Base-by-base conservation (phyloP, 768 basidiomycete genomes). In the Clitopilus hobsonii region DNA sequence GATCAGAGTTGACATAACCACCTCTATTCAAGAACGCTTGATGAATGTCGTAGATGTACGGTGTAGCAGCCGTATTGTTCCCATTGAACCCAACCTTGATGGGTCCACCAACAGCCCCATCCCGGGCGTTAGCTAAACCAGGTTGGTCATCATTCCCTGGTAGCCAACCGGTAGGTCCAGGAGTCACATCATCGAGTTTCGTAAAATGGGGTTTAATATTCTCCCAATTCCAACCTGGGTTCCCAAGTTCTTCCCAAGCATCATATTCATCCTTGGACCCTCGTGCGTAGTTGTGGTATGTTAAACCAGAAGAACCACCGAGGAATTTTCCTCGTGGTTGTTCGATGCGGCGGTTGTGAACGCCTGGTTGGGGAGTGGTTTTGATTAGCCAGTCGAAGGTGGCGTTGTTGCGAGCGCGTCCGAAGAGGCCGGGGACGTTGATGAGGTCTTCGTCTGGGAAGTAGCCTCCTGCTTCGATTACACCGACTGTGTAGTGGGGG, bases 191-290 rank as follows among this genome's bases (percentile, higher is more conserved):
- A 20, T 58, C 56, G 54, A 57, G 54, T 26, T 60, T 59, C 13
- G 56, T 57, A 29, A 63, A 60, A 56, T 63, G 63, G 2, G 61
- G 58, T 28, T 55, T 49, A 24, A 58, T 36, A 11, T 45, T 45
- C 13, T 69, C 59, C 73, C 74, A 76, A 48, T 69, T 71, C 74
- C 74, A 76, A 45, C 63, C 60, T 2, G 65, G 58, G 14, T 56
- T 60, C 1, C 65, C 67, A 22, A 75, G 59, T 13, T 60, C 55
- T 28, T 61, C 56, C 53, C 62, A 27, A 10, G 60, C 58, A 30
- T 62, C 60, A 30, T 58, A 59, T 49, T 63, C 55, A 27, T 54
- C 47, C 30, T 45, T 49, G 32, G 49, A 57, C 24, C 59, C 55
- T 22, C 59, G 56, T 26, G 54, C 45, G 25, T 53, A 38, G 29